Base-by-base conservation (phyloP, 1,139 yeast genomes). In the Candida mesenterica region DNA sequence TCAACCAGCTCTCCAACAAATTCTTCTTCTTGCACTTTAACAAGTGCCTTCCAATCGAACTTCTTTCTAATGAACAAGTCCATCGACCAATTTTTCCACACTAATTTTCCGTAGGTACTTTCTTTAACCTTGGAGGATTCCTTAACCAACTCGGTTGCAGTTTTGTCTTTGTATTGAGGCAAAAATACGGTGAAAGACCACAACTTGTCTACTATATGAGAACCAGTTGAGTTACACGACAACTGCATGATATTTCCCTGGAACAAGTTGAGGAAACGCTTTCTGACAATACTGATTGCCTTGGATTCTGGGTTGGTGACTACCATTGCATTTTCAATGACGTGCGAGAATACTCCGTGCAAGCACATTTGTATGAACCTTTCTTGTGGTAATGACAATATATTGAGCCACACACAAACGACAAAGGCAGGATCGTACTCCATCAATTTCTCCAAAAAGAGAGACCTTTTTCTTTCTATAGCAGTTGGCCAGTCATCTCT, bases 51-150 rank as follows among this genome's bases (percentile, higher is more conserved):
- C 97, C 97, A 89, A 52, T 88, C 96, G 53, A 70, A 77, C 56
- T 83, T 79, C 59, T 82, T 82, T 55, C 96, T 74, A 9, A 68
- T 58, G 52, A 80, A 87, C 48, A 79, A 62, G 53, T 88, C 96
- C 82, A 89, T 75, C 22, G 75, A 63, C 97, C 97, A 92, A 57
- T 90, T 92, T 54, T 85, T 86, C 97, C 97, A 92, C 2, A 92
- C 97, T 48, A 81, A 74, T 55, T 84, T 78, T 30, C 98, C 98
- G 53, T 92, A 92, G 16, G 70, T 75, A 55, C 95, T 84, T 44
- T 82, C 87, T 62, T 92, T 89, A 27, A 92, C 84, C 45, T 75
- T 72, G 22, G 77, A 81, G 23, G 82, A 75, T 31, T 80, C 75
- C n/a, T 66, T 68, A 23, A 68, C 55, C 41, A 92, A 65, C 41